A percentile compares a stretch with the other conserved stretches of the same genome.
These are phyloP conservation scores for Collybia sordida DNA, from an alignment of 768 basidiomycete genomes.

Conservation along the genomic window DNA sequence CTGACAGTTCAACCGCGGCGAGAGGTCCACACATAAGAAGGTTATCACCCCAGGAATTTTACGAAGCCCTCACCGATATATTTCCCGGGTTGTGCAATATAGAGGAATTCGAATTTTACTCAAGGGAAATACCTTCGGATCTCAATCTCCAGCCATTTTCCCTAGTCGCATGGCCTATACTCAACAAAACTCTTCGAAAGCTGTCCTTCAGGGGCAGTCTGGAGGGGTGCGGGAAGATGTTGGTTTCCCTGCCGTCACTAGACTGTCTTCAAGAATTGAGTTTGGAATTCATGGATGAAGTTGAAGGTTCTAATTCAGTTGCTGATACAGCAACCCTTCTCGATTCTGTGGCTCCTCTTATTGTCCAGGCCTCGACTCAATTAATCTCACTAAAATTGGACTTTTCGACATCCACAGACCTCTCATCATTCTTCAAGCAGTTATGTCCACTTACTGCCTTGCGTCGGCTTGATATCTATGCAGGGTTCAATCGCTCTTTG, in stretches of 20 bases:
- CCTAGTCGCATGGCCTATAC: conserved; percentile 36
- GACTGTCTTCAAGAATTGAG: conserved; percentile 31
- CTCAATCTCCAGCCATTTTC: conserved; percentile 32
- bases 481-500: conserved; percentile 40
- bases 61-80: conserved; percentile 26
- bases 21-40: no score
- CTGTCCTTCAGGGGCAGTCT: conserved; percentile 38
- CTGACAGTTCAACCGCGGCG: no score
- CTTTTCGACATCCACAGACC: conserved; percentile 39
- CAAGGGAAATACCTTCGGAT: conserved; percentile 32
- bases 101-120: conserved; percentile 35
- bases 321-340: conserved; percentile 24
- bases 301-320: conserved; percentile 13
- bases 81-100: conserved; percentile 32
- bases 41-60: conserved; percentile 22
- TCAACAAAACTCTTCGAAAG: conserved; percentile 32
- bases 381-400: conserved; percentile 34
- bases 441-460: conserved; percentile 32
- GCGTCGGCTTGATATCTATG: conserved; percentile 30
- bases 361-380: conserved; percentile 33
- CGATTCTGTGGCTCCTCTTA: conserved; percentile 36
- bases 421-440: conserved; percentile 37
- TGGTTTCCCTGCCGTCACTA: conserved; percentile 29
- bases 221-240: conserved; percentile 31
- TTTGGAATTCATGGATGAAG: conserved; percentile 38